Conservation (phyloP, 2,329 filamentous ascomycete species). For the Truncatella angustata region DNA sequence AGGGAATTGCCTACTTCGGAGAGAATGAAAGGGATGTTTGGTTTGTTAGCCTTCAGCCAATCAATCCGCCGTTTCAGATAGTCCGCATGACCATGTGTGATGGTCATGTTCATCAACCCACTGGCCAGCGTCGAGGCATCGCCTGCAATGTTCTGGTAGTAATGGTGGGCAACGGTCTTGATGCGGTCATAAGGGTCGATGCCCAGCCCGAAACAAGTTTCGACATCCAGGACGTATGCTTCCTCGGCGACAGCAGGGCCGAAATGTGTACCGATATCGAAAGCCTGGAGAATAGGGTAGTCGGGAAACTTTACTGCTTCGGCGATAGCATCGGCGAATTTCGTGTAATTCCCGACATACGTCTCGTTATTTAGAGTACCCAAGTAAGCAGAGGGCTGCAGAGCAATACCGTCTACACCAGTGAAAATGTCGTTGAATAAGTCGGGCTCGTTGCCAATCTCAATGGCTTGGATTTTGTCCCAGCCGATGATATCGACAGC, state of each 20-base stretch:
- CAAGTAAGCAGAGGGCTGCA: conserved; percentile 32
- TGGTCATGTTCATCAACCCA: conserved; percentile 28
- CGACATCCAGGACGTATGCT: conserved; percentile 25
- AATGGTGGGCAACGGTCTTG: conserved; percentile 35
- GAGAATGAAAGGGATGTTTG: conserved; percentile 31
- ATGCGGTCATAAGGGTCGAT: conserved; percentile 30
- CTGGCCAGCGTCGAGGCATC: conserved; percentile 25
- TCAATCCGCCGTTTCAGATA: conserved; percentile 27
- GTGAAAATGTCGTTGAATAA: conserved; percentile 26
- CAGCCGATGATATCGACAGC: conserved; percentile 27
- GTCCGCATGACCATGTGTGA: conserved; percentile 29
- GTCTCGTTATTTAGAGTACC: conserved; percentile 31
- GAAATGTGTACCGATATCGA: conserved; percentile 30
- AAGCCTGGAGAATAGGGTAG: conserved; percentile 32
- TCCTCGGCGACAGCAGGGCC: conserved; percentile 17
- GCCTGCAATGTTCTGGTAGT: conserved; percentile 33
- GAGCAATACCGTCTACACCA: conserved; percentile 22
- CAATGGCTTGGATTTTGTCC: conserved; percentile 33
- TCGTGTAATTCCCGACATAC: conserved; percentile 34
- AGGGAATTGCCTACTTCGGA: conserved; percentile 36
- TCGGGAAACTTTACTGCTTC: conserved; percentile 23
- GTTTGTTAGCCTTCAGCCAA: conserved; percentile 29
- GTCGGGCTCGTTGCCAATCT: conserved; percentile 34
- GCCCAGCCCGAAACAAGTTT: conserved; percentile 29
- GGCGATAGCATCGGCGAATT: conserved; percentile 29